These are phyloP conservation scores for Chaetomium cochliodes DNA, from an alignment of 495 filamentous ascomycete species.

Conservation along the genomic window DNA sequence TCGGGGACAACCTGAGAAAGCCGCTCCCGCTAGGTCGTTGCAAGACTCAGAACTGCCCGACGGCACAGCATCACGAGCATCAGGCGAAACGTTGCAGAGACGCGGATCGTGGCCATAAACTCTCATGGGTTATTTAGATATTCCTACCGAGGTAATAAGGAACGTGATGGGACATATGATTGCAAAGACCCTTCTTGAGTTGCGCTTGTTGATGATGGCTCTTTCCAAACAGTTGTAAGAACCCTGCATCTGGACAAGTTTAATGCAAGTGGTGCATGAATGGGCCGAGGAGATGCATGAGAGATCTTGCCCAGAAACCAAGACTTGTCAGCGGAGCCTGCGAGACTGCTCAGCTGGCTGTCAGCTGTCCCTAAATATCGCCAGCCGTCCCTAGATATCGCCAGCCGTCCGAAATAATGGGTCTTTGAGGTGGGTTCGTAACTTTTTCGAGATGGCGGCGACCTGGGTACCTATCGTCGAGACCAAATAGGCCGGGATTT, in stretches of 20 bases:
- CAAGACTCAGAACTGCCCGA: slow-evolving; percentile 3
- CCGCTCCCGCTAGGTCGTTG: not conserved
- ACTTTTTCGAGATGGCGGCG: slow-evolving; percentile 16
- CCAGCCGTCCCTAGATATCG: too few relatives aligned
- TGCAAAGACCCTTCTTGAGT: too few relatives aligned
- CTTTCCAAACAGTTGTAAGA: too few relatives aligned
- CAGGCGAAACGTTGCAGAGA: not conserved
- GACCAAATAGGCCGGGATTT: not conserved
- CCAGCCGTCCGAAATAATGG: too few relatives aligned
- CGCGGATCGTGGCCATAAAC: not conserved
- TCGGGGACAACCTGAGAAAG: too few relatives aligned
- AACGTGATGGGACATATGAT: not conserved
- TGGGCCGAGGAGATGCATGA: slow-evolving; percentile 5
- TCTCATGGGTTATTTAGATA: too few relatives aligned
- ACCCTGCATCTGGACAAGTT: not conserved
- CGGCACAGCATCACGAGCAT: not conserved
- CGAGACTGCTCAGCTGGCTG: slow-evolving; percentile 14
- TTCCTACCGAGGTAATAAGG: too few relatives aligned
- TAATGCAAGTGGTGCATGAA: slow-evolving; percentile 6
- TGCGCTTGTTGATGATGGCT: too few relatives aligned
- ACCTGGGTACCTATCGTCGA: not conserved
- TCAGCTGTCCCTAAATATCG: not conserved
- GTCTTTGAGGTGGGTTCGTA: not conserved
- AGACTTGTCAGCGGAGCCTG: too few relatives aligned
- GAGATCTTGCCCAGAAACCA: not conserved